These are phyloP conservation scores for Apiotrichum veenhuisii DNA, from an alignment of 1,284 basidiomycete species.

Conservation along the genomic window DNA sequence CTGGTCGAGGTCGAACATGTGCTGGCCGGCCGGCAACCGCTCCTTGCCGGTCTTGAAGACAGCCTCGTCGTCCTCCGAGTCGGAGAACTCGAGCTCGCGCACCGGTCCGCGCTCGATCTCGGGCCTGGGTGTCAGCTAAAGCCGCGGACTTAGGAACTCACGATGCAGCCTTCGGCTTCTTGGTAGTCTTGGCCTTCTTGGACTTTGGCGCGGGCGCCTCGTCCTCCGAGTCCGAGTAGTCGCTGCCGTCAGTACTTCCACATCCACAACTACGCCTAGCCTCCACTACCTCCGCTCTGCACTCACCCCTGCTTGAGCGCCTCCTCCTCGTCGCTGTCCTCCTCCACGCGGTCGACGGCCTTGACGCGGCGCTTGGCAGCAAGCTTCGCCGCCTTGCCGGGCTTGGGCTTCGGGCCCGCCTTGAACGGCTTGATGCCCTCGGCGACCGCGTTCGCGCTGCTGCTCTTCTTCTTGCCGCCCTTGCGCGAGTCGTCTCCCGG, in stretches of 20 bases:
- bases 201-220: slow-evolving; percentile 55
- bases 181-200: slow-evolving; percentile 52
- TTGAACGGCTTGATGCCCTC: slow-evolving; percentile 27
- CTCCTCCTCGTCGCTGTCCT: slow-evolving; percentile 45
- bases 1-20: slow-evolving; percentile 49
- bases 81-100: slow-evolving; percentile 62
- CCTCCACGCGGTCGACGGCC: slow-evolving; percentile 40
- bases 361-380: slow-evolving; percentile 25
- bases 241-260: slow-evolving; percentile 27
- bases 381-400: slow-evolving; percentile 25
- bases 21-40: slow-evolving; percentile 41
- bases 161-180: slow-evolving; percentile 41
- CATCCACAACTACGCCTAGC: neutral
- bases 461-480: slow-evolving; percentile 30
- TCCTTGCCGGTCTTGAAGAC: slow-evolving; percentile 46
- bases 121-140: slow-evolving; percentile 29
- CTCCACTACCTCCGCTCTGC: neutral
- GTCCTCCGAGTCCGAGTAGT: slow-evolving; percentile 53
- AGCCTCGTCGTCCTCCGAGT: slow-evolving; percentile 59
- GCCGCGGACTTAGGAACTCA: slow-evolving; percentile 4
- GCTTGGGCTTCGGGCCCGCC: slow-evolving; percentile 16
- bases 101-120: slow-evolving; percentile 44
- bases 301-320: slow-evolving; percentile 42
- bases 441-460: slow-evolving; percentile 14
- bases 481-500: slow-evolving; percentile 36